Conservation (phyloP, 2,329 filamentous ascomycete genomes). For the Epichloe sibirici region DNA sequence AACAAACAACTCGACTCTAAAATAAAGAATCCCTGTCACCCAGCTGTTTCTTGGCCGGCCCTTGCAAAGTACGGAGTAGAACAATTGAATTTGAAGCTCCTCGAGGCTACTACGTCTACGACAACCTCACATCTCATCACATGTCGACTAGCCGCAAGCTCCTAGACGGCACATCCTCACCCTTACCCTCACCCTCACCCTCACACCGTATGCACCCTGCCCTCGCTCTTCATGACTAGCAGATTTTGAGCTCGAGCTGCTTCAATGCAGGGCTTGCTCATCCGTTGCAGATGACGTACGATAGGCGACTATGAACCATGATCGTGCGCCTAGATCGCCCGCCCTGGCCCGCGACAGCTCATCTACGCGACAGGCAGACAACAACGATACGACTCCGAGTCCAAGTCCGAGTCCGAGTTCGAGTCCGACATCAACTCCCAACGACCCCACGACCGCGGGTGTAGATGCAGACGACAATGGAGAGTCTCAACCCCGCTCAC, state of each 20-base stretch:
- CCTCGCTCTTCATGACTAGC: slow-evolving; percentile 15
- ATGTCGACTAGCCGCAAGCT: neutral
- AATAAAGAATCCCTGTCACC: no score
- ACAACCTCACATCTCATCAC: neutral
- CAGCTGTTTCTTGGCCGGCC: no score
- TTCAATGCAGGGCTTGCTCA: slow-evolving; percentile 18
- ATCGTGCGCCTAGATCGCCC: slow-evolving; percentile 30
- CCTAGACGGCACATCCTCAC: neutral
- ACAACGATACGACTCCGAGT: neutral
- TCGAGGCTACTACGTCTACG: neutral
- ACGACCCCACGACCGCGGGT: slow-evolving; percentile 1
- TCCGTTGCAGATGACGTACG: slow-evolving; percentile 19
- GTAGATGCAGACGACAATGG: slow-evolving; percentile 4
- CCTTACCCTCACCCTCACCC: neutral
- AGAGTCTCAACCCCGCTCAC: slow-evolving; percentile 11
- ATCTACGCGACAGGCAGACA: slow-evolving; percentile 3
- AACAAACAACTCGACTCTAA: neutral
- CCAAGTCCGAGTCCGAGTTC: neutral
- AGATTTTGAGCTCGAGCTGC: slow-evolving; percentile 13
- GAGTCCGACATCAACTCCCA: slow-evolving; percentile 3
- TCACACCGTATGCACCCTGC: neutral
- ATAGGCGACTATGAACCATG: slow-evolving; percentile 38
- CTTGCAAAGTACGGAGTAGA: no score
- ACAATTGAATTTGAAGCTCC: no score
- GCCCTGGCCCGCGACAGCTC: slow-evolving; percentile 17